Base-by-base conservation (phyloP, 2,329 filamentous ascomycete genomes). In the Metarhizium humberi region DNA sequence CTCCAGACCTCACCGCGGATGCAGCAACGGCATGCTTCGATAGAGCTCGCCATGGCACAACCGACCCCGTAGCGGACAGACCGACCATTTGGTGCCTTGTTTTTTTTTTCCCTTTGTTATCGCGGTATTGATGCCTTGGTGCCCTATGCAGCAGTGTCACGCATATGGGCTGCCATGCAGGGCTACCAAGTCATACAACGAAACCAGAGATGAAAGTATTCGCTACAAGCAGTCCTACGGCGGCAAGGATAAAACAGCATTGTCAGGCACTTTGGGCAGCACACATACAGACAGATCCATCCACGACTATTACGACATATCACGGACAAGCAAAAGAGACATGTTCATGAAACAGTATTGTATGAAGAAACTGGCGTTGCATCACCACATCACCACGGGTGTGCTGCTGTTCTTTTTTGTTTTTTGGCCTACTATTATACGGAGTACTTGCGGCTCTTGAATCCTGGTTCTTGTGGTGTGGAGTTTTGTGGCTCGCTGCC, bases 21-120 rank as follows among this genome's bases (percentile, higher is more conserved):
- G 72, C 80, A 82, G 51, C 78, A 82, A 62, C 75, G 83, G 16
- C 81, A 82, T 63, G 79, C 80, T n/a, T 83, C 79, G 7, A 80
- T 85, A 62, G 83, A 86, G 67, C 73, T 73, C 60, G 71, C 79
- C 57, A 82, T 83, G 77, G 71, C 73, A 40, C 59, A 59, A 54
- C 56, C 62, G 38, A 57, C 66, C 36, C 60, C 58, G 18, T 63
- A 50, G 58, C 38, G 34, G 16, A 30, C 29, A 14, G 25, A 3
- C 16, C 16, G 18, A 25, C 25, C 25, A 25, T 25, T 25, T 25
- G 25, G 25, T 25, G 25, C 25, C 25, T 25, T 25, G 25, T 25
- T 25, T 25, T 25, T 25, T 25, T 25, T 25, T 25, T 25, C 4
- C 25, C 25, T 25, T 25, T 25, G 25, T 25, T 25, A n/a, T 49